Base-by-base conservation (phyloP, 768 basidiomycete species). In the Rossbeevera mucosa region DNA sequence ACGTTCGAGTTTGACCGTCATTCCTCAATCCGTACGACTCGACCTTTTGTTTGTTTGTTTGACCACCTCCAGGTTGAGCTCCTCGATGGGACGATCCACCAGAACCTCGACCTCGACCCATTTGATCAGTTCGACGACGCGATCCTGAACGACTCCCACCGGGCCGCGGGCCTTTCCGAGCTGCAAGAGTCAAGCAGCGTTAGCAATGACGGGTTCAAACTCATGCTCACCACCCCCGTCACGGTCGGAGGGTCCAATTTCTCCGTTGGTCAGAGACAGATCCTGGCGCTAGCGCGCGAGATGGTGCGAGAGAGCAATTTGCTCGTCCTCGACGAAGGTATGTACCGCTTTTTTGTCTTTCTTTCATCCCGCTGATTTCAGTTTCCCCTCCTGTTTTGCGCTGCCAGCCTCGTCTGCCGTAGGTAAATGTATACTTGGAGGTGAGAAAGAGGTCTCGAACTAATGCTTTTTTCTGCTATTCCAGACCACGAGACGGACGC, bases 1-100 rank as follows among this genome's bases (percentile, higher is more conserved):
- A 42, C 71, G 85, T 40, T 72, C 76, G 2, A 78, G 75, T 51
- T 77, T 87, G 50, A 85, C 83, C 3, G 80, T 84, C 55, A 84
- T 81, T 29, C 79, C 78, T 4, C 78, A 80, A 42, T 33, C 36
- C 22, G 56, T 57, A 43, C 9, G 48, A 9, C 6, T 24, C 26
- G 2, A 1, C 7, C 21, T 22, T 14, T 4, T 20, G 28, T 6
- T 20, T 2, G 7, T 3, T 31, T 3, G 6, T 2, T 1, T 33
- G 9, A 18, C 14, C 21, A 44, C 28, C 9, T 4, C 7, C 8
- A 69, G 62, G 64, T 71, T 26, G 73, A 76, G 38, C 65, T 78
- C 5, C 62, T 79, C 14, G 68, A 68, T 38, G 77, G 79, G 0
- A 71, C 73, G 20, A 62, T 79, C 36, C 72, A 78, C 26, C 69